Conservation (phyloP, 129 eudicot genomes). For the Pseudognaphalium luteoalbum region DNA sequence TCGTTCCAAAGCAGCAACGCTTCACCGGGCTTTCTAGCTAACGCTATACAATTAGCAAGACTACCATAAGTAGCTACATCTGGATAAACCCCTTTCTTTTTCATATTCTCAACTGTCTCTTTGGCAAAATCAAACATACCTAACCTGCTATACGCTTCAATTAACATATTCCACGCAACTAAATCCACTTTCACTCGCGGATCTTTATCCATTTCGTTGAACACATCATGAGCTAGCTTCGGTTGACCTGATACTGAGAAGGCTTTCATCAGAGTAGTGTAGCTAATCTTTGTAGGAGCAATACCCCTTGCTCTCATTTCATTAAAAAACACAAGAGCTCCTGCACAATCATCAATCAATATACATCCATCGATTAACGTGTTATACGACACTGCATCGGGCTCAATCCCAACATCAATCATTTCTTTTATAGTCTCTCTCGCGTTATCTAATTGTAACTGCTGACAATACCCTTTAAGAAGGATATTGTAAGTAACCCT, state of each 20-base stretch:
- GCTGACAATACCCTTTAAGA: slow-evolving; percentile 92
- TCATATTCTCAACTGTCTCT: slow-evolving; percentile 63
- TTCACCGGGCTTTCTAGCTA: slow-evolving; percentile 93
- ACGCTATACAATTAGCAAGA: slow-evolving; percentile 79
- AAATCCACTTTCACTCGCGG: slow-evolving; percentile 90
- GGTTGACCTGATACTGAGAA: slow-evolving; percentile 92
- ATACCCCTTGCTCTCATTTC: slow-evolving; percentile 92
- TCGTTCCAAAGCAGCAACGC: slow-evolving; percentile 93
- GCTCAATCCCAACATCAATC: slow-evolving; percentile 63
- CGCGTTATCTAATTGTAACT: slow-evolving; percentile 74
- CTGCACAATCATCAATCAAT: slow-evolving; percentile 78
- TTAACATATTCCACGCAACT: slow-evolving; percentile 95
- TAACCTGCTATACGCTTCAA: slow-evolving; percentile 72
- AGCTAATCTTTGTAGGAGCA: slow-evolving; percentile 89
- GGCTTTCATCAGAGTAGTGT: slow-evolving; percentile 98
- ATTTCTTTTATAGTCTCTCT: slow-evolving; percentile 60
- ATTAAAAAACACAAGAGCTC: slow-evolving; percentile 81
- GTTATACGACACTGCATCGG: slow-evolving; percentile 91
- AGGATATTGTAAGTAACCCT: slow-evolving; percentile 78
- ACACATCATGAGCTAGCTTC: slow-evolving; percentile 73
- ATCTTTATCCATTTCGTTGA: slow-evolving; percentile 86
- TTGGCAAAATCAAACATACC: slow-evolving; percentile 80
- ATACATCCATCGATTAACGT: slow-evolving; percentile 92
- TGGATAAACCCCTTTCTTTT: slow-evolving; percentile 69
- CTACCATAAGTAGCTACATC: slow-evolving; percentile 91